A percentile compares a stretch with the other conserved stretches of the same genome.
These are phyloP conservation scores for Kwoniella shivajii DNA, from an alignment of 1,284 basidiomycete genomes.

Conservation along the genomic window DNA sequence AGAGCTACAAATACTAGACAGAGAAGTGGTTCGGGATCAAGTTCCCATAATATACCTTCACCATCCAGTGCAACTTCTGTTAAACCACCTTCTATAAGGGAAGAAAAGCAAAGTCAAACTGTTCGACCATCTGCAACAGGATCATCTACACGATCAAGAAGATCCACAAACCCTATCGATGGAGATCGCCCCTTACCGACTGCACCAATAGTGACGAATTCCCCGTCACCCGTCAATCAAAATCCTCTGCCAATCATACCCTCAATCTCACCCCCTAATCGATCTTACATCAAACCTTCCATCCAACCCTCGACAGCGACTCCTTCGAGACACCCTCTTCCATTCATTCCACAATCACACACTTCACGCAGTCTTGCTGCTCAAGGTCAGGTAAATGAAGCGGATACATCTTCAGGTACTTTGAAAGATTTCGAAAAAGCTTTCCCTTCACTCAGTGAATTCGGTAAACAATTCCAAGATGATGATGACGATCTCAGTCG, in stretches of 20 bases:
- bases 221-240: not conserved
- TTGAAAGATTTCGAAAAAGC: conserved; percentile 42
- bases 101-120: conserved; percentile 1
- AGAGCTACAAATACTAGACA: conserved; percentile 9
- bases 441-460: conserved; percentile 50
- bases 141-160: conserved; percentile 27
- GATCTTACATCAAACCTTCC: not conserved
- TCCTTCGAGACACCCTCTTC: not conserved
- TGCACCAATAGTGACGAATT: no score
- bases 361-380: conserved; percentile 4
- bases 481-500: conserved; percentile 13
- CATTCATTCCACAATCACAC: not conserved
- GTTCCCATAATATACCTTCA: conserved; percentile 7
- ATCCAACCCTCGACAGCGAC: not conserved
- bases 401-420: conserved; percentile 18
- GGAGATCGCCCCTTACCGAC: not conserved
- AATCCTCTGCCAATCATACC: not conserved
- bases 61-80: not conserved
- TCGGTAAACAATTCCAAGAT: conserved; percentile 46
- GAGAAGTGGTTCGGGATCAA: conserved; percentile 17
- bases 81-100: not conserved
- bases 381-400: not conserved
- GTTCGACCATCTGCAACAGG: conserved; percentile 24
- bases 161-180: conserved; percentile 16
- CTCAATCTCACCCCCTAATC: not conserved